A percentile compares a stretch with the other conserved stretches of the same genome.
These are phyloP conservation scores for Aureoboletus auriporus DNA, from an alignment of 768 basidiomycete genomes.

Conservation along the genomic window DNA sequence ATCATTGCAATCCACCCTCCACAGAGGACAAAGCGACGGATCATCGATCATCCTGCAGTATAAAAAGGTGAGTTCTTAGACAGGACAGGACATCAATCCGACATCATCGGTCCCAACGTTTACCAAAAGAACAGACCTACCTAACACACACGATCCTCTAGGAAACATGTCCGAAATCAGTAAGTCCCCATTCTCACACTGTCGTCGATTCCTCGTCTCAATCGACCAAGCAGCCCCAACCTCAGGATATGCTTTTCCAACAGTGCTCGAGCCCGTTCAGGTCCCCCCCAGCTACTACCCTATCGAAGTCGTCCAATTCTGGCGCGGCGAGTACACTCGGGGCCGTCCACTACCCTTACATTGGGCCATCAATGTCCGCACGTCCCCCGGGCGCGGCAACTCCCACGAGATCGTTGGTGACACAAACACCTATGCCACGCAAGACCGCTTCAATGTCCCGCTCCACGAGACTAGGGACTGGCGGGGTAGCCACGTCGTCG, in stretches of 20 bases:
- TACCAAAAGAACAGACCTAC: not conserved
- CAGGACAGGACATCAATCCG: not conserved
- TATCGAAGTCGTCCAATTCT: slow-evolving; percentile 26
- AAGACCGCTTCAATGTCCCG: slow-evolving; percentile 9
- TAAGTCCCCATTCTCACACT: not conserved
- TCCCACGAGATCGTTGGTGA: slow-evolving; percentile 25
- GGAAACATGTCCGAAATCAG: not conserved
- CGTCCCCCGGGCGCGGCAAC: slow-evolving; percentile 13
- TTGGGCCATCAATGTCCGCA: slow-evolving; percentile 27
- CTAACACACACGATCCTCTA: not conserved
- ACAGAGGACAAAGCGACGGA: slow-evolving; percentile 3
- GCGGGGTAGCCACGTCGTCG: slow-evolving; percentile 21
- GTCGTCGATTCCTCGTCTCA: not conserved
- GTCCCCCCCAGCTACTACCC: slow-evolving; percentile 17
- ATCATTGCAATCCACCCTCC: not conserved
- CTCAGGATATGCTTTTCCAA: slow-evolving; percentile 1
- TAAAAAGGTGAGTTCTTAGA: slow-evolving; percentile 2
- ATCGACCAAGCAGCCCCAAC: not conserved
- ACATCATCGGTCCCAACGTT: not conserved
- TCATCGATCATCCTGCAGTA: not conserved
- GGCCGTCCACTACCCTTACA: slow-evolving; percentile 17
- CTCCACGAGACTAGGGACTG: slow-evolving; percentile 13
- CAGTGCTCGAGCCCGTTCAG: slow-evolving; percentile 12
- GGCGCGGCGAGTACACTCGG: slow-evolving; percentile 18
- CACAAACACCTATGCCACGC: slow-evolving; percentile 16